A percentile compares a stretch with the other conserved stretches of the same genome.
These are phyloP conservation scores for Hondaea fermentalgiana DNA, from an alignment of 108 stramenopile genomes.

Conservation along the genomic window DNA sequence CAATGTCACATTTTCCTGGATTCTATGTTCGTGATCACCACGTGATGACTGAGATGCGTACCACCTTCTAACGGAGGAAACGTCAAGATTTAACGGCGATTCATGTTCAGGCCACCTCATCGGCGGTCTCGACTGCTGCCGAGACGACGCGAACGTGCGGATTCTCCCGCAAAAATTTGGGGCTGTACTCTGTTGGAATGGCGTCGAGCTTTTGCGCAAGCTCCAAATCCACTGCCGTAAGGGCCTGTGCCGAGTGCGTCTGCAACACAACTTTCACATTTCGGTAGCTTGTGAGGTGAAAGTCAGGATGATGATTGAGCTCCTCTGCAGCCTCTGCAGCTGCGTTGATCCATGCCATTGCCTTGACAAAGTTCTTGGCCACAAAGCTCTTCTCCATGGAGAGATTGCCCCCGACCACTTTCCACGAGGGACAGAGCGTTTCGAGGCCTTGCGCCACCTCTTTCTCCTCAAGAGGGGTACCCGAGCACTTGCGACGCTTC, in stretches of 20 bases:
- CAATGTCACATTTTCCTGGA: no score
- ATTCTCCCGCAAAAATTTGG: constrained; percentile 69
- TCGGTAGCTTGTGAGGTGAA: constrained; percentile 78
- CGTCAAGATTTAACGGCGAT: no score
- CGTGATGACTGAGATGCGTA: no score
- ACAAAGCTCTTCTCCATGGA: not conserved
- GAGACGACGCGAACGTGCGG: not conserved
- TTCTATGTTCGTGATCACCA: no score
- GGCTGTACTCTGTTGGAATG: constrained; percentile 62
- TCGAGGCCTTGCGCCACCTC: not conserved
- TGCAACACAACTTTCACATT: constrained; percentile 67
- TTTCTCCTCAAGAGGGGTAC: not conserved
- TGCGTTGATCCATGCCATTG: constrained; percentile 64
- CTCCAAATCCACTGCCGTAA: constrained; percentile 70
- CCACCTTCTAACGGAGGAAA: no score
- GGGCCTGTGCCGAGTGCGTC: constrained; percentile 67
- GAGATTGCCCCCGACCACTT: not conserved
- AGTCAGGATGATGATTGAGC: constrained; percentile 75
- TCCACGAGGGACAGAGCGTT: not conserved
- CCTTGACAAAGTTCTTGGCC: constrained; percentile 43
- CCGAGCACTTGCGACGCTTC: not conserved
- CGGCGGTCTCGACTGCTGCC: not conserved
- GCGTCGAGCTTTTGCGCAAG: constrained; percentile 60
- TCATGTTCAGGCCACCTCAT: not conserved
- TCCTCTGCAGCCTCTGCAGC: constrained; percentile 68